Conservation (phyloP, 2,329 filamentous ascomycete species). For the Colletotrichum noveboracense region DNA sequence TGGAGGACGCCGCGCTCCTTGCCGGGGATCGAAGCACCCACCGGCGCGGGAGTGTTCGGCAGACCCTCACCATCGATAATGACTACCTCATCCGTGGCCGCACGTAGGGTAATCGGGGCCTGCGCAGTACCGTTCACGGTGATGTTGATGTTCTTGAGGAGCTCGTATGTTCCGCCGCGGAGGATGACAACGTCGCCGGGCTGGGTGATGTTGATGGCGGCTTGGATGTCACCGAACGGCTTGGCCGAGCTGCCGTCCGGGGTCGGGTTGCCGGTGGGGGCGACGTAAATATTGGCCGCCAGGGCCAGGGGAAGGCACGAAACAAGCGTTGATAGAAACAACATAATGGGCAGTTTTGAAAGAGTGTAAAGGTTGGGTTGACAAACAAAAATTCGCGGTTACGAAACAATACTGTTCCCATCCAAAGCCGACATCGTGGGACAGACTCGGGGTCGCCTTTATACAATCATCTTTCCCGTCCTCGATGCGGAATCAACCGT, state of each 20-base stretch:
- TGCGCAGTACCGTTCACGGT: conserved; percentile 44
- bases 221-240: conserved; percentile 51
- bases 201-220: conserved; percentile 46
- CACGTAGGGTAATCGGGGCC: conserved; percentile 44
- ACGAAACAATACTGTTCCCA: rapidly evolving
- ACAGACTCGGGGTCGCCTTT: neutral
- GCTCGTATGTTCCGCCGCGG: conserved; percentile 42
- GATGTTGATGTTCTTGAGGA: conserved; percentile 52
- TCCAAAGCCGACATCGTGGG: neutral
- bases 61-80: conserved; percentile 49
- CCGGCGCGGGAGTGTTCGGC: conserved; percentile 42
- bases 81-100: conserved; percentile 47
- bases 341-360: neutral
- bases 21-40: conserved; percentile 43
- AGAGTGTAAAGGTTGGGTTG: conserved; percentile 4
- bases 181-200: conserved; percentile 46
- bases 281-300: conserved; percentile 47
- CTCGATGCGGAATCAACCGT: neutral
- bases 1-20: conserved; percentile 51
- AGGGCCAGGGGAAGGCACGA: conserved; percentile 12
- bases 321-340: neutral
- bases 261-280: conserved; percentile 43
- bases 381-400: neutral
- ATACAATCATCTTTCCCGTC: neutral
- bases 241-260: conserved; percentile 40